These are phyloP conservation scores for Crithidia thermophila DNA, from an alignment of 208 protist species.

Conservation along the genomic window DNA sequence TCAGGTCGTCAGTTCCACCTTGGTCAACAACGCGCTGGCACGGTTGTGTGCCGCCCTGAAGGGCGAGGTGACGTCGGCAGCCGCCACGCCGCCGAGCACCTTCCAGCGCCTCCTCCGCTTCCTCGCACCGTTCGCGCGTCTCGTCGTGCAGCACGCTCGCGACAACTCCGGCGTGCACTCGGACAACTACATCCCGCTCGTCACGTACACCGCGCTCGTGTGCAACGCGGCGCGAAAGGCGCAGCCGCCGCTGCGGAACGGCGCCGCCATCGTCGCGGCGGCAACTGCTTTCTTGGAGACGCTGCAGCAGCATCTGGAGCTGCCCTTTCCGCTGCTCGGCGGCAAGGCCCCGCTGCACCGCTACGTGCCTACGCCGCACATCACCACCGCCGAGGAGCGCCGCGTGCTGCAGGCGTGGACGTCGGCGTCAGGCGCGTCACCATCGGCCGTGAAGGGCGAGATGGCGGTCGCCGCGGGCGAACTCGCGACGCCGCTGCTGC, in stretches of 20 bases:
- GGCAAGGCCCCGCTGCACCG: constrained; percentile 43
- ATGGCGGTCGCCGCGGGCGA: constrained; percentile 2
- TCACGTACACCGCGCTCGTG: constrained; percentile 38
- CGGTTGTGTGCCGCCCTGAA: constrained; percentile 16
- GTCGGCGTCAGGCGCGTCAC: constrained; percentile 3
- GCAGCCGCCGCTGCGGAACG: constrained; percentile 35
- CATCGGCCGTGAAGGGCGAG: constrained; percentile 15
- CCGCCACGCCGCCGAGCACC: background rate
- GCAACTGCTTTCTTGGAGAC: constrained; percentile 55
- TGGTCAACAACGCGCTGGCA: constrained; percentile 35
- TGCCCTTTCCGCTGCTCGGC: constrained; percentile 69
- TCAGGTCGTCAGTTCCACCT: constrained; percentile 30
- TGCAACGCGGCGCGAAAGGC: constrained; percentile 20
- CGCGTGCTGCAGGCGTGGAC: constrained; percentile 41
- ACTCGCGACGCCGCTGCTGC: constrained; percentile 30
- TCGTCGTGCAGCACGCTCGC: constrained; percentile 25
- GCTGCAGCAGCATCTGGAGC: constrained; percentile 65
- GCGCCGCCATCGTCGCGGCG: constrained; percentile 18
- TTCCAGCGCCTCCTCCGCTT: constrained; percentile 37
- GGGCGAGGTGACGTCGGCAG: background rate
- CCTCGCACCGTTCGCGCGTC: constrained; percentile 32
- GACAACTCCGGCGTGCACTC: constrained; percentile 32
- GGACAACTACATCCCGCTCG: constrained; percentile 76
- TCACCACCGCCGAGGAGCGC: constrained; percentile 82
- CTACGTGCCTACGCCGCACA: constrained; percentile 56